Evolutionary conservation across 495 filamentous ascomycete genomes (phyloP).

Genomic region (Amphirosellinia nigrospora): DNA sequence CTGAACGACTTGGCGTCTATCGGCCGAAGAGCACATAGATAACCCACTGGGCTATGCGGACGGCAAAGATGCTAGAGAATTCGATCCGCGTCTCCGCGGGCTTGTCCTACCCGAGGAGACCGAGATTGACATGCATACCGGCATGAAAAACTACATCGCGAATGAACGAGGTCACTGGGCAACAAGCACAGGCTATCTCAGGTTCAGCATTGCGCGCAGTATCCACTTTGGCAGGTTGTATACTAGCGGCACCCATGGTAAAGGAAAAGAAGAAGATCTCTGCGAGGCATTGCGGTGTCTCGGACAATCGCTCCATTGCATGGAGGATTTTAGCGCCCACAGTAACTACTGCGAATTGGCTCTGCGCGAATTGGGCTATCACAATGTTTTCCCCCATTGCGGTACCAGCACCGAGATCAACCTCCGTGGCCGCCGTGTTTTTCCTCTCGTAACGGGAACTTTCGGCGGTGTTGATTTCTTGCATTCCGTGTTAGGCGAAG

Average conservation of each 20-base stretch:
- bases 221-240: constrained; percentile 92
- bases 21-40: constrained; percentile 95
- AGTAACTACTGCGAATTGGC: constrained; percentile 92
- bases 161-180: constrained; percentile 86
- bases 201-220: constrained; percentile 78
- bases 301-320: constrained; percentile 88
- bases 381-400: constrained; percentile 83
- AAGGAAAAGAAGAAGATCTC: constrained; percentile 81
- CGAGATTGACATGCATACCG: constrained; percentile 80
- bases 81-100: constrained; percentile 79
- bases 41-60: constrained; percentile 94
- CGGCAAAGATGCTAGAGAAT: constrained; percentile 81
- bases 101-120: constrained; percentile 78
- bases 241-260: constrained; percentile 67
- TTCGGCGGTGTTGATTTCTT: constrained; percentile 97
- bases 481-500: constrained; percentile 95
- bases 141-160: constrained; percentile 99
- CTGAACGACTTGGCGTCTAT: constrained; percentile 89
- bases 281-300: constrained; percentile 86
- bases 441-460: constrained; percentile 85
- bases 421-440: constrained; percentile 74
- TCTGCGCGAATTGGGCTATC: constrained; percentile 82
- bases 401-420: constrained; percentile 77
- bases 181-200: constrained; percentile 88
- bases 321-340: constrained; percentile 96